phyloP scores from a whole-genome alignment of 495 filamentous ascomycete genomes.

The Aspergillus heteromorphus region DNA sequence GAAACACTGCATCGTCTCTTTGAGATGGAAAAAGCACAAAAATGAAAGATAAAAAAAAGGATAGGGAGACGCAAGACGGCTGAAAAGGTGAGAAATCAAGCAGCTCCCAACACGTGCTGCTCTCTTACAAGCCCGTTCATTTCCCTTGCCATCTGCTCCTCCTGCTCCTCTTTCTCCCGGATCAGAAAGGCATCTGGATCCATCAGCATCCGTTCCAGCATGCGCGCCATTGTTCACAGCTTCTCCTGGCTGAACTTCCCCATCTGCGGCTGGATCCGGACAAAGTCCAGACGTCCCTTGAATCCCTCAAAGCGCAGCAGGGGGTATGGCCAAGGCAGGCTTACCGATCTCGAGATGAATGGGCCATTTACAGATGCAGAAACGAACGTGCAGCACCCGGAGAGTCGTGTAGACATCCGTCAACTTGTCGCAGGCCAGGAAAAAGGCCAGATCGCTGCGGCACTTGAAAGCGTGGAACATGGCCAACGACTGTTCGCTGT shows the following conservation, averaged over 20 bases:
- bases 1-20: no score
- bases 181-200: slow-evolving; percentile 8
- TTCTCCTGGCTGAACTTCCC: slow-evolving; percentile 1
- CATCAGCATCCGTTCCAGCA: slow-evolving; percentile 18
- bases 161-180: slow-evolving; percentile 15
- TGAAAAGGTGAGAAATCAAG: neutral
- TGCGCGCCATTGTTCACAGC: slow-evolving; percentile 2
- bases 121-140: slow-evolving; percentile 9
- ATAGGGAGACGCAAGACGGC: no score
- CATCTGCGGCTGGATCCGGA: slow-evolving; percentile 8
- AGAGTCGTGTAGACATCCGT: slow-evolving; percentile 1
- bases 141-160: slow-evolving; percentile 12
- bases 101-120: slow-evolving; percentile 7
- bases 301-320: slow-evolving; percentile 8
- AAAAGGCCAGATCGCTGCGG: slow-evolving; percentile 19
- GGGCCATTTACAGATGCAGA: slow-evolving; percentile 18
- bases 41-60: neutral
- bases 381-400: slow-evolving; percentile 15
- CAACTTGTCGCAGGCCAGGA: slow-evolving; percentile 13
- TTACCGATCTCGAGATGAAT: slow-evolving; percentile 15
- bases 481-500: slow-evolving; percentile 18
- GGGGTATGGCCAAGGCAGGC: slow-evolving; percentile 16
- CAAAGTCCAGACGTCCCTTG: slow-evolving; percentile 8
- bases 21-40: neutral
- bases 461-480: slow-evolving; percentile 12